Conservation (phyloP, 768 basidiomycete genomes). For the Tricholoma sp. region DNA sequence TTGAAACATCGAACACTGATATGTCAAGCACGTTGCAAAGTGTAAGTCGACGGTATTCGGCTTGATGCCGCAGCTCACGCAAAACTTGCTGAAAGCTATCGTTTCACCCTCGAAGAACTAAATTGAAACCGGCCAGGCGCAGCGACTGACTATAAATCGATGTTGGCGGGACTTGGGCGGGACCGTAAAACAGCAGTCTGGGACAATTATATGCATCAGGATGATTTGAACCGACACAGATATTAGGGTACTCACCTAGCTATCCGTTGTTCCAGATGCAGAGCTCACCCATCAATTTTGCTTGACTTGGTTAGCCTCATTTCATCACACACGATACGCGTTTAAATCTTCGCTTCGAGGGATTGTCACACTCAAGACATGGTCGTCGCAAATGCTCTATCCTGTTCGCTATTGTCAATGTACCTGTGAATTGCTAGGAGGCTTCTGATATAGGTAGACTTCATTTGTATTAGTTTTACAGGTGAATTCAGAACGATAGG, state of each 20-base stretch:
- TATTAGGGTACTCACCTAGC: too few relatives aligned
- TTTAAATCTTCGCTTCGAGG: background rate
- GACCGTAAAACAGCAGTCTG: too few relatives aligned
- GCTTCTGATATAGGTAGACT: background rate
- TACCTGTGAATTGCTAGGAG: background rate
- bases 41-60: background rate
- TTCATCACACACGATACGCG: background rate
- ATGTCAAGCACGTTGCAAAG: background rate
- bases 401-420: background rate
- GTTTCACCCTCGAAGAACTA: background rate
- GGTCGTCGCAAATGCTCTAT: background rate
- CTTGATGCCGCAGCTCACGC: background rate
- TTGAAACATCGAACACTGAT: background rate
- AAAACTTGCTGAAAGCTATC: background rate
- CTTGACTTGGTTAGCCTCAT: too few relatives aligned
- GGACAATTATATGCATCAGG: too few relatives aligned
- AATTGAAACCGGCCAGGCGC: too few relatives aligned
- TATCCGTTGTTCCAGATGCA: too few relatives aligned
- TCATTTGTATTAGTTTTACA: background rate
- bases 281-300: too few relatives aligned
- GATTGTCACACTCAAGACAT: background rate
- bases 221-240: too few relatives aligned
- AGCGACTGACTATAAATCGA: too few relatives aligned
- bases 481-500: too few relatives aligned
- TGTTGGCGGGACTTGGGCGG: too few relatives aligned